Percentiles rank a stretch among this genome's conserved stretches.
Evolutionary conservation across 495 filamentous ascomycete species (phyloP).

Genomic region (Lepraria neglecta): DNA sequence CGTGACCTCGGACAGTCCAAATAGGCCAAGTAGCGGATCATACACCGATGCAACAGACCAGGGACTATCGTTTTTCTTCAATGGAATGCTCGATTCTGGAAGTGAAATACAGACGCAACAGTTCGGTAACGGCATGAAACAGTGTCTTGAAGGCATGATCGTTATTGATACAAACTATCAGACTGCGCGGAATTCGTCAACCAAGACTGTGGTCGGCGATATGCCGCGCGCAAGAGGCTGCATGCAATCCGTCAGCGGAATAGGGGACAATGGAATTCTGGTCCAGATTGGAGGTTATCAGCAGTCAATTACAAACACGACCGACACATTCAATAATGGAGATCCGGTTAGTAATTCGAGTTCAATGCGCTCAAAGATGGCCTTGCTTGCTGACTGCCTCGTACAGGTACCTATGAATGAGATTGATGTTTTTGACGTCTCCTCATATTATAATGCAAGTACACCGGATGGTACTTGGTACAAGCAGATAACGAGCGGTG

Average conservation of each 20-base stretch:
- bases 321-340: constrained; percentile 18
- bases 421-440: constrained; percentile 37
- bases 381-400: constrained; percentile 2
- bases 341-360: constrained; percentile 20
- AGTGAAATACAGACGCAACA: constrained; percentile 23
- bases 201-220: constrained; percentile 26
- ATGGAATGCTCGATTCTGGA: constrained; percentile 37
- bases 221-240: constrained; percentile 30
- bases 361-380: neutral
- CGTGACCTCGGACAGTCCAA: constrained; percentile 26
- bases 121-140: constrained; percentile 18
- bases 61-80: constrained; percentile 39
- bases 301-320: constrained; percentile 21
- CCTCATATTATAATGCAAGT: constrained; percentile 29
- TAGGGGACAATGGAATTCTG: constrained; percentile 36
- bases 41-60: constrained; percentile 35
- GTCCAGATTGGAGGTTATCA: constrained; percentile 38
- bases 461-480: constrained; percentile 33
- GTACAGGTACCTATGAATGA: constrained; percentile 30
- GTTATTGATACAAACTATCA: constrained; percentile 34
- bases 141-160: constrained; percentile 36
- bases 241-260: constrained; percentile 32
- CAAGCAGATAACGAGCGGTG: constrained; percentile 33
- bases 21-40: constrained; percentile 36
- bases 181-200: constrained; percentile 36